A percentile compares a stretch with the other conserved stretches of the same genome.
These are phyloP conservation scores for Paramecium biaurelia DNA, from an alignment of 73 alveolate species.

Conservation along the genomic window DNA sequence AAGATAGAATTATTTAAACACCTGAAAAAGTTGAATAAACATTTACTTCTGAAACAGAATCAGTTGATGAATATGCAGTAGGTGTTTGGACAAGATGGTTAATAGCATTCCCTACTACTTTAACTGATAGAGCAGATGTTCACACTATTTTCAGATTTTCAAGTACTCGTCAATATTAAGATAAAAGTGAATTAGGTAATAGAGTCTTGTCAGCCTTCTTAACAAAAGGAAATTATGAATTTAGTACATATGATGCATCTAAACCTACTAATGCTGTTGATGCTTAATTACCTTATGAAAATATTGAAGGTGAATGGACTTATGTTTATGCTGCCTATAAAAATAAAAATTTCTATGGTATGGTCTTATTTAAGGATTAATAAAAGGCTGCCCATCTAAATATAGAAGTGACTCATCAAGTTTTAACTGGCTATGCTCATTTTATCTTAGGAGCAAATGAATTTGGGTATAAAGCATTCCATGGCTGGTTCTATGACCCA, in stretches of 20 bases:
- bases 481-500: constrained; percentile 45
- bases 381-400: constrained; percentile 20
- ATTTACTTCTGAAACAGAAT: constrained; percentile 14
- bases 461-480: constrained; percentile 29
- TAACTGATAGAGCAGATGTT: constrained; percentile 28
- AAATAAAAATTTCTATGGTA: neutral
- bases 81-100: constrained; percentile 59
- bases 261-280: constrained; percentile 12
- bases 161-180: neutral
- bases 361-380: constrained; percentile 8
- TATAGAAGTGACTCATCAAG: neutral
- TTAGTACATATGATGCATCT: constrained; percentile 27
- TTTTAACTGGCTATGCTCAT: constrained; percentile 24
- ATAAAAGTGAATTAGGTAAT: constrained; percentile 26
- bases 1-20: constrained; percentile 6
- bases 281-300: constrained; percentile 5
- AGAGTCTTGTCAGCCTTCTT: constrained; percentile 35
- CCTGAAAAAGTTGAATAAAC: constrained; percentile 3
- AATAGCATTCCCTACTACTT: constrained; percentile 11
- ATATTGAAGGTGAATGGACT: constrained; percentile 28
- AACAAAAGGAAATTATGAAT: neutral
- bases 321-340: constrained; percentile 10
- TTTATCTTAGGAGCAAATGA: neutral
- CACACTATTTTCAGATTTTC: constrained; percentile 45
- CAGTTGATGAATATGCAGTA: constrained; percentile 47